Percentiles rank a stretch among this genome's conserved stretches.
Conservation (phyloP, 1,284 basidiomycete species). For the Irpex rosettiformis region DNA sequence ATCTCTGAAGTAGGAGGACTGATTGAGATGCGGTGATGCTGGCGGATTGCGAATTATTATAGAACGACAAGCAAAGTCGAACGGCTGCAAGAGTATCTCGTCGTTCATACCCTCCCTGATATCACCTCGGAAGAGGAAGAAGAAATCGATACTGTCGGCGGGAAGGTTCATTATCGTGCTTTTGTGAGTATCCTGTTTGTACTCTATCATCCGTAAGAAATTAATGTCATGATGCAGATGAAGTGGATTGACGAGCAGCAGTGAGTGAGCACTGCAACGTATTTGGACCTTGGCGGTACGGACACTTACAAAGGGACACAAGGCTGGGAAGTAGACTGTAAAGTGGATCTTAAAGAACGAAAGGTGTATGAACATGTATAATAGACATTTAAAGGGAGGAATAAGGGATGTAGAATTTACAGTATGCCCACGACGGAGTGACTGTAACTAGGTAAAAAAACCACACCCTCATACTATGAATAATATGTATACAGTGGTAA, state of each 20-base stretch:
- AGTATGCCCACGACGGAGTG: too few relatives aligned
- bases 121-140: constrained; percentile 59
- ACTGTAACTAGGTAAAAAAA: too few relatives aligned
- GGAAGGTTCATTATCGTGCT: constrained; percentile 54
- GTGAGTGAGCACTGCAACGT: too few relatives aligned
- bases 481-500: too few relatives aligned
- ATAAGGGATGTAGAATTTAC: too few relatives aligned
- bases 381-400: too few relatives aligned
- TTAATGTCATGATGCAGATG: neutral
- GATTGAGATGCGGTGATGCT: neutral
- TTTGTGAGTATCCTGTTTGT: constrained; percentile 35
- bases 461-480: too few relatives aligned
- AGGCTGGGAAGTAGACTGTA: too few relatives aligned
- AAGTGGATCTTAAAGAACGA: too few relatives aligned
- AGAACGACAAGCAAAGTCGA: constrained; percentile 71
- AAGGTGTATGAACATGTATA: too few relatives aligned
- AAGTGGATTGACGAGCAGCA: neutral
- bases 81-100: constrained; percentile 66
- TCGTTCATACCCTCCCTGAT: constrained; percentile 49
- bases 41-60: neutral
- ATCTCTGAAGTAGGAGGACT: neutral
- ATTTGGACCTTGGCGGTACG: too few relatives aligned
- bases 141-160: constrained; percentile 59
- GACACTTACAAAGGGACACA: too few relatives aligned
- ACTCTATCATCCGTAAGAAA: neutral